These are phyloP conservation scores for Bonia amplexicaulis DNA, from an alignment of 176 grass and related monocot species.

Conservation along the genomic window DNA sequence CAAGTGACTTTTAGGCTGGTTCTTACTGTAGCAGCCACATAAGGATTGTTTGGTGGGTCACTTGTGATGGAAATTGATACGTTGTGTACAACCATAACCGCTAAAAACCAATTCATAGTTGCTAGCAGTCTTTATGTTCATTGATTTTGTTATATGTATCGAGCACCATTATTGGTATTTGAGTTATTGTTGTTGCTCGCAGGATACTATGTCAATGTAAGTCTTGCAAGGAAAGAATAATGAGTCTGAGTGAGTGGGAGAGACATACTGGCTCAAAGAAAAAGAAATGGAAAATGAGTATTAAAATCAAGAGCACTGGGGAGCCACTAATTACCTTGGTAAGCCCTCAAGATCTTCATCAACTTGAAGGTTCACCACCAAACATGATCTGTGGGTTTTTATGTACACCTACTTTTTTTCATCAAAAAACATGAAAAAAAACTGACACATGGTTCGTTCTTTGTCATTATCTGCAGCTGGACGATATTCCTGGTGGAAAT, in stretches of 20 bases:
- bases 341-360: slow-evolving; percentile 4
- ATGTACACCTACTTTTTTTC: not conserved
- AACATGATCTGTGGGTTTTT: not conserved
- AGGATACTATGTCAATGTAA: slow-evolving; percentile 67
- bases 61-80: slow-evolving; percentile 4
- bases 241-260: slow-evolving; percentile 70
- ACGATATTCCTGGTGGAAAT: slow-evolving; percentile 41
- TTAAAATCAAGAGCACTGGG: slow-evolving; percentile 69
- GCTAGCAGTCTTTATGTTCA: not conserved
- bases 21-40: not conserved
- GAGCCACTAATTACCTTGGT: slow-evolving; percentile 61
- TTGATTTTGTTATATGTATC: slow-evolving; percentile 8
- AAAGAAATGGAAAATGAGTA: slow-evolving; percentile 85
- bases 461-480: slow-evolving; percentile 41
- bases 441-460: not conserved
- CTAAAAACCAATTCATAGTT: not conserved
- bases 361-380: not conserved
- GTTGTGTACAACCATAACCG: not conserved
- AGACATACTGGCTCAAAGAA: slow-evolving; percentile 86
- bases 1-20: not conserved
- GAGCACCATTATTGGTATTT: slow-evolving; percentile 18
- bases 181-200: slow-evolving; percentile 21
- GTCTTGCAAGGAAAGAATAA: slow-evolving; percentile 61
- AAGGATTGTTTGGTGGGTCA: slow-evolving; percentile 3
- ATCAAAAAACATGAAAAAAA: not conserved